Evolutionary conservation across 2,329 filamentous ascomycete genomes (phyloP).

Genomic region (Boeremia lycopersici): DNA sequence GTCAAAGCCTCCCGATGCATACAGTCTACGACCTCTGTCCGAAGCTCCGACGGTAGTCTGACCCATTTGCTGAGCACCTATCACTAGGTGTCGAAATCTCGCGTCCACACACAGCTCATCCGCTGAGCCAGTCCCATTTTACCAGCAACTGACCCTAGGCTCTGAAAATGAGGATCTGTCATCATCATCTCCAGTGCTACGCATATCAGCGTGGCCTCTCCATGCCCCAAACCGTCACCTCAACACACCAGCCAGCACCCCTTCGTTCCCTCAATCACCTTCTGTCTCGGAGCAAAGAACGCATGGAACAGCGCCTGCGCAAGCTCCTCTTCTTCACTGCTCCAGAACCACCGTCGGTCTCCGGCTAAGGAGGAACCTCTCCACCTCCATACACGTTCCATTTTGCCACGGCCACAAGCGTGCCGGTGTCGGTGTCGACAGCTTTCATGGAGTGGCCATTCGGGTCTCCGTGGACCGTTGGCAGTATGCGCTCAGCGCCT

Average conservation of each 20-base stretch:
- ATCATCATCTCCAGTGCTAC: conserved; percentile 18
- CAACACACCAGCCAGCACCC: conserved; percentile 6
- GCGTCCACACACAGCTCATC: conserved; percentile 16
- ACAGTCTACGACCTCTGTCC: conserved; percentile 8
- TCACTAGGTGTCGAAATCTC: neutral
- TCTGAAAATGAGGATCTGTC: conserved; percentile 11
- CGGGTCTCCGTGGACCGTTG: conserved; percentile 1
- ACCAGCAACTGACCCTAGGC: conserved; percentile 9
- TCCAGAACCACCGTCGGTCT: conserved; percentile 14
- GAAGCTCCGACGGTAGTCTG: conserved; percentile 15
- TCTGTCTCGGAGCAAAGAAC: conserved; percentile 15
- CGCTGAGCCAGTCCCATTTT: conserved; percentile 9
- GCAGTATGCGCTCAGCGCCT: conserved; percentile 15
- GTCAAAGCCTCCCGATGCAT: conserved; percentile 13
- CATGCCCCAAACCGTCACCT: neutral
- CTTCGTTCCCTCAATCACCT: conserved; percentile 10
- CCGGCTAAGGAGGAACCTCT: conserved; percentile 7
- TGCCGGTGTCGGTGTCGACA: conserved; percentile 1
- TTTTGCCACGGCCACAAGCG: conserved; percentile 14
- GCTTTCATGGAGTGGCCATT: conserved; percentile 14
- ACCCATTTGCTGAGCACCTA: neutral
- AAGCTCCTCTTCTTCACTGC: conserved; percentile 16
- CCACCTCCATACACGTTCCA: conserved; percentile 19
- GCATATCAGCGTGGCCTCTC: neutral
- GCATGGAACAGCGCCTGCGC: conserved; percentile 9